Evolutionary conservation across 2,329 filamentous ascomycete species (phyloP).

Genomic region (Orbilia oligospora): DNA sequence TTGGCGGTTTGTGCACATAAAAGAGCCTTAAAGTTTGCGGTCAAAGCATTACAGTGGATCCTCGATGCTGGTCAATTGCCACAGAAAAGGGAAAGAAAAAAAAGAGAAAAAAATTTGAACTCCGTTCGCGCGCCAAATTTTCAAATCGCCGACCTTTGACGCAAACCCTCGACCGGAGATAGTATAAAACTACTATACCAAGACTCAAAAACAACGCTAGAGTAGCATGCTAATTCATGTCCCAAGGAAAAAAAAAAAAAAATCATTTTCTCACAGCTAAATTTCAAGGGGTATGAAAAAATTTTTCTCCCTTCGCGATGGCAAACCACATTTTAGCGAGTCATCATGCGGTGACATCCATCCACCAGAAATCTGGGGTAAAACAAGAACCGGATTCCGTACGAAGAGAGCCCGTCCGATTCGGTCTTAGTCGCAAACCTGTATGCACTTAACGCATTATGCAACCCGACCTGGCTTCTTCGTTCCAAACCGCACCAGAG

Average conservation of each 20-base stretch:
- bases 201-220: not conserved
- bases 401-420: not conserved
- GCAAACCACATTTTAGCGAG: slow-evolving; percentile 5
- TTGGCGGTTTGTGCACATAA: not conserved
- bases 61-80: no score
- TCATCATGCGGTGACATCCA: slow-evolving; percentile 17
- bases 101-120: not conserved
- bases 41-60: no score
- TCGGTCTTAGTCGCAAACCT: slow-evolving; percentile 13
- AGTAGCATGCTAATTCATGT: slow-evolving; percentile 1
- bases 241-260: not conserved
- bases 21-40: not conserved
- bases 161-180: slow-evolving; percentile 10
- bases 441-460: not conserved
- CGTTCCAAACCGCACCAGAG: not conserved
- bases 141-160: slow-evolving; percentile 25
- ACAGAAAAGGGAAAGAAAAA: not conserved
- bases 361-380: slow-evolving; percentile 23
- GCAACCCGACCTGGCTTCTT: slow-evolving; percentile 22
- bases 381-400: slow-evolving; percentile 11
- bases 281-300: slow-evolving; percentile 4
- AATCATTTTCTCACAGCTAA: slow-evolving; percentile 1
- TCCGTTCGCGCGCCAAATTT: slow-evolving; percentile 21
- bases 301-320: slow-evolving; percentile 10
- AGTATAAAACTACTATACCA: slow-evolving; percentile 3